Base-by-base conservation (phyloP, 169 alveolate species). In the Plasmodium yoelii region DNA sequence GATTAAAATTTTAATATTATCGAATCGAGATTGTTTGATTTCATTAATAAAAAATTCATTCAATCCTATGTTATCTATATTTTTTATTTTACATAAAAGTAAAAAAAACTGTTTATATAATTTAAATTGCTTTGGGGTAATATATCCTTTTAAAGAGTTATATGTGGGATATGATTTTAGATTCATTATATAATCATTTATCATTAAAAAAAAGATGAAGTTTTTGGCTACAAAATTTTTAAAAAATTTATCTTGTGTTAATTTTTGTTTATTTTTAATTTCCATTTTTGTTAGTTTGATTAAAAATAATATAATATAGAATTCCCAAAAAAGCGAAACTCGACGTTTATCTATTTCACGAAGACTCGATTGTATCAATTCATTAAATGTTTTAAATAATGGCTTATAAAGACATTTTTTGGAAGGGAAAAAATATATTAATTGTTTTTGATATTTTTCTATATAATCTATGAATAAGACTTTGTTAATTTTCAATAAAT, bases 361-460 rank as follows among this genome's bases (percentile, higher is more conserved):
- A 49, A 63, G 63, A 18, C 42, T 49, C 6, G 56, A 53, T 9
- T 24, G 10, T 68, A 51, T 61, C 49, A 77, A 56, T 49, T 77
- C 80, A 24, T 55, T 77, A 60, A 77, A 77, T 15, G 88, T 15
- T 19, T 63, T 24, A 19, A 77, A 63, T 13, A 77, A 5, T 28
- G 51, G 49, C 28, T 55, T 47, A 55, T 77, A 77, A 8, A 77
- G 22, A 7, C 26, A 77, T 57, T 77, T 77, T 53, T 57, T 77
- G 18, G 88, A 77, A 5, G 88, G 88, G 57, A 77, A 77, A 53
- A 77, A 64, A 77, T 51, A 63, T 51, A 77, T 24, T n/a, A 77
- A 56, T 22, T 77, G 80, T 49, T 63, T 51, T 77, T 77, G 70
- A 46, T 28, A 77, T 24, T 26, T 47, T 56, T 64, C 26, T 68